Conservation (phyloP, 179 eudicot species). For the Heliamphora pulchella region DNA sequence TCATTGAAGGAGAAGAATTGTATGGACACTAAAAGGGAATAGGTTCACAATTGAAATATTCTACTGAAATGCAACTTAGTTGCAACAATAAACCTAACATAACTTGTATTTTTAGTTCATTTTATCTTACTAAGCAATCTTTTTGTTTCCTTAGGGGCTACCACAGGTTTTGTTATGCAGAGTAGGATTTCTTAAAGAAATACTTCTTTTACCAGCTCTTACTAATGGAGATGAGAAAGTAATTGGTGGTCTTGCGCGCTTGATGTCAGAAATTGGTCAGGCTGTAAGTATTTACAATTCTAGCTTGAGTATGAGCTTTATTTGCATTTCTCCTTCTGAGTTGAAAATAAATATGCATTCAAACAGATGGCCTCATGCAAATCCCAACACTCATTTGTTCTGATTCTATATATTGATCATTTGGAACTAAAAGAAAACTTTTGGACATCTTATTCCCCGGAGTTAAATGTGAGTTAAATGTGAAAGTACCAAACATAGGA, state of each 20-base stretch:
- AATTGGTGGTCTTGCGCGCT: constrained; percentile 77
- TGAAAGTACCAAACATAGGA: neutral
- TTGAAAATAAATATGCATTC: neutral
- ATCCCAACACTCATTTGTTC: constrained; percentile 4
- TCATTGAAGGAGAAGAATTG: neutral
- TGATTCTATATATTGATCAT: neutral
- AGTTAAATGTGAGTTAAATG: too few relatives aligned
- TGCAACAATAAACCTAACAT: neutral
- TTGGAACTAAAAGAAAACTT: neutral
- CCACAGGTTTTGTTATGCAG: constrained; percentile 73
- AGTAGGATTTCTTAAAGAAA: constrained; percentile 78
- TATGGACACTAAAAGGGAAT: neutral
- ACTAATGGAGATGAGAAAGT: constrained; percentile 71
- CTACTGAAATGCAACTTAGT: neutral
- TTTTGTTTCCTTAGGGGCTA: constrained; percentile 51
- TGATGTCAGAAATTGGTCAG: constrained; percentile 99
- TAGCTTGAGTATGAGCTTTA: constrained; percentile 1
- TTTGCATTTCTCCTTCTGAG: neutral
- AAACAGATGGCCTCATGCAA: neutral
- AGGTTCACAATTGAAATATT: neutral
- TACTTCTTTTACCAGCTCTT: constrained; percentile 80
- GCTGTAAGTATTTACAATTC: constrained; percentile 58
- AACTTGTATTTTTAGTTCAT: neutral
- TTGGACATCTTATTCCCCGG: neutral
- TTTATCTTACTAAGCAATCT: constrained; percentile 3